phyloP scores from a whole-genome alignment of 2,329 filamentous ascomycete genomes.

The Neonectria hederae region DNA sequence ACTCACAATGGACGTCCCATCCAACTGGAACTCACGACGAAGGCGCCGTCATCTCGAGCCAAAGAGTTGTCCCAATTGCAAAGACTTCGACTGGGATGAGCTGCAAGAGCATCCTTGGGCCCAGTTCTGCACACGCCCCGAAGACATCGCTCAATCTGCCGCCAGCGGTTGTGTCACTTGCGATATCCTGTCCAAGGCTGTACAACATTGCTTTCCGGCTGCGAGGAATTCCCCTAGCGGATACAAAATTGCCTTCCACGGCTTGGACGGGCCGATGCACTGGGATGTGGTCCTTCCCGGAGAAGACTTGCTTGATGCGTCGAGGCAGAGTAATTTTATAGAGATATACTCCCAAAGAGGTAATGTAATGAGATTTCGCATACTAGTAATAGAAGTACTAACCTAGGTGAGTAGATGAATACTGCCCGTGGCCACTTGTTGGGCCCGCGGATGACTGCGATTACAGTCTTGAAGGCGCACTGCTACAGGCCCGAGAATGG shows the following conservation, averaged over 20 bases:
- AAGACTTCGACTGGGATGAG: constrained; percentile 14
- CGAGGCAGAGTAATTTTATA: background rate
- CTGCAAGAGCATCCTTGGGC: constrained; percentile 3
- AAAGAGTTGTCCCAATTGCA: constrained; percentile 3
- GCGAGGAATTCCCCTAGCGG: background rate
- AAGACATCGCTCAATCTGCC: background rate
- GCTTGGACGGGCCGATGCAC: constrained; percentile 13
- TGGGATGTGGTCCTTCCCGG: constrained; percentile 5
- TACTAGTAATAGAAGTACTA: background rate
- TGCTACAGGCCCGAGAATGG: background rate
- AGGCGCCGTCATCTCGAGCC: background rate
- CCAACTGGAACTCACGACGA: background rate
- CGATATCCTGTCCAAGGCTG: background rate
- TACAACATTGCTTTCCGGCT: constrained; percentile 5
- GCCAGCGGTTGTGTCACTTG: constrained; percentile 2
- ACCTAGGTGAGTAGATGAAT: background rate
- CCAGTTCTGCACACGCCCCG: background rate
- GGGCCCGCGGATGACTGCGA: background rate
- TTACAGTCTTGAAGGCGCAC: background rate
- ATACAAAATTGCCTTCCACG: constrained; percentile 7
- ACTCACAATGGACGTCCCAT: background rate
- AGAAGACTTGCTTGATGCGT: background rate
- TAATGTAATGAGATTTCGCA: background rate
- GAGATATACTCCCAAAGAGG: background rate
- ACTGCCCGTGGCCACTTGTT: constrained; percentile 8